These are phyloP conservation scores for Globisporangium irregulare DNA, from an alignment of 352 stramenopile genomes.

Conservation along the genomic window DNA sequence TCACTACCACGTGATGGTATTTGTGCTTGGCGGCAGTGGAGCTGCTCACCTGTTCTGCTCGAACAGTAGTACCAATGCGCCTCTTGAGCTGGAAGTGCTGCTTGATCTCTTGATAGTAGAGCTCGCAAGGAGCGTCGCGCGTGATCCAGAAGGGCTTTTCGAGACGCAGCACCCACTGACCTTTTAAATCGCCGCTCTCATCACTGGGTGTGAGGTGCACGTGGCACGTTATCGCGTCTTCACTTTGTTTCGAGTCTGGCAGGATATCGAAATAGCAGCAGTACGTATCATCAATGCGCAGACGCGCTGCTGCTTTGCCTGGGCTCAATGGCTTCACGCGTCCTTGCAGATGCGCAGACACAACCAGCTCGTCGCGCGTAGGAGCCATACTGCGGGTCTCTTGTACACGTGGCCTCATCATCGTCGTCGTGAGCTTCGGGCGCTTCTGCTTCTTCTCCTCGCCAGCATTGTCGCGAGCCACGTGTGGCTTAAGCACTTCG, in stretches of 20 bases:
- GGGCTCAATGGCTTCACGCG: conserved; percentile 14
- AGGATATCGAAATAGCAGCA: conserved; percentile 46
- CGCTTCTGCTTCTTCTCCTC: conserved; percentile 29
- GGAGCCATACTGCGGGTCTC: background rate
- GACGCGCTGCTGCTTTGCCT: background rate
- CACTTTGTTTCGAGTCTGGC: conserved; percentile 20
- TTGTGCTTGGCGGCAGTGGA: background rate
- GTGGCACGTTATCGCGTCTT: conserved; percentile 44
- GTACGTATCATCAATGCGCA: conserved; percentile 23
- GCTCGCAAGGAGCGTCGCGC: conserved; percentile 13
- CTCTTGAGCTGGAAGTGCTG: conserved; percentile 8
- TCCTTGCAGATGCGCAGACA: conserved; percentile 16
- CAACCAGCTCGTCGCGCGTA: background rate
- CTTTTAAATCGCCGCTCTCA: background rate
- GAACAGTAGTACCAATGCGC: background rate
- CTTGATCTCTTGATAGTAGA: conserved; percentile 17
- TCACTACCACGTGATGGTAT: background rate
- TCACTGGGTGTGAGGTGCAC: conserved; percentile 25
- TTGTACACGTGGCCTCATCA: background rate
- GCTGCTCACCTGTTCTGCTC: background rate
- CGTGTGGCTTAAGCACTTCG: conserved; percentile 23
- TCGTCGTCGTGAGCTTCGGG: conserved; percentile 14
- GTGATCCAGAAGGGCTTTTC: conserved; percentile 22
- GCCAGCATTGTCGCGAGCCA: background rate
- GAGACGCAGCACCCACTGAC: conserved; percentile 6